phyloP scores from a whole-genome alignment of 495 filamentous ascomycete genomes.

The Letharia lupina region DNA sequence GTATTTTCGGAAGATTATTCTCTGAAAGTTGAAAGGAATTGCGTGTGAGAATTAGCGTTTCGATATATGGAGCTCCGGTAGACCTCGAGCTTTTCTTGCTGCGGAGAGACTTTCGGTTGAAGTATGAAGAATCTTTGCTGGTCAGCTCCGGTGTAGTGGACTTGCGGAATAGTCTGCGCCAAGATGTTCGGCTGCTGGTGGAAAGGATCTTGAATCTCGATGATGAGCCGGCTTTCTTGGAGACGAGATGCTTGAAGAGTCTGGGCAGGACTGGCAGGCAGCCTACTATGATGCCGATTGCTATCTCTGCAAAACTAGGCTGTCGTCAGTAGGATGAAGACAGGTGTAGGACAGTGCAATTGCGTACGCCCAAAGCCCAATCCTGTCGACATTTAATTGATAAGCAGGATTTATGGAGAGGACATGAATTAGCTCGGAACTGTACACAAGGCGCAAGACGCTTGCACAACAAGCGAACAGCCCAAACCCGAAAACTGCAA shows the following conservation, averaged over 20 bases:
- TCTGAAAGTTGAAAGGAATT: neutral
- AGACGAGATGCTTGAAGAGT: neutral
- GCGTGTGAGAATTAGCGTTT: neutral
- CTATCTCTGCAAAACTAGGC: constrained; percentile 1
- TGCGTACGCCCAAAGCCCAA: constrained; percentile 2
- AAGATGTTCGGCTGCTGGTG: neutral
- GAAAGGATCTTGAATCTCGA: neutral
- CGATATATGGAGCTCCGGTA: neutral
- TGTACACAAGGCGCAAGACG: neutral
- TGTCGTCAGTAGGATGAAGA: neutral
- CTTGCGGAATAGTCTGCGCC: neutral
- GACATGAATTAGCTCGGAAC: neutral
- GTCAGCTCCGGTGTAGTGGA: neutral
- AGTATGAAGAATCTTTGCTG: neutral
- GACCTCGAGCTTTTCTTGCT: neutral
- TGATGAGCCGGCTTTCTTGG: neutral
- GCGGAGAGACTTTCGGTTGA: neutral
- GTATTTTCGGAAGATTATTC: neutral
- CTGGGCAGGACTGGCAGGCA: constrained; percentile 5
- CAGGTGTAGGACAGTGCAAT: neutral
- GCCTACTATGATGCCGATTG: constrained; percentile 5
- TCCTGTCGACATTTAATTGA: neutral
- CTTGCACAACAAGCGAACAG: constrained; percentile 7
- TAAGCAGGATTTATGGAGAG: neutral
- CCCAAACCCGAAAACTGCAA: constrained; percentile 5